Percentiles rank a stretch among this genome's conserved stretches.
Evolutionary conservation across 768 basidiomycete species (phyloP).

Genomic region (Termitomyces heimii): DNA sequence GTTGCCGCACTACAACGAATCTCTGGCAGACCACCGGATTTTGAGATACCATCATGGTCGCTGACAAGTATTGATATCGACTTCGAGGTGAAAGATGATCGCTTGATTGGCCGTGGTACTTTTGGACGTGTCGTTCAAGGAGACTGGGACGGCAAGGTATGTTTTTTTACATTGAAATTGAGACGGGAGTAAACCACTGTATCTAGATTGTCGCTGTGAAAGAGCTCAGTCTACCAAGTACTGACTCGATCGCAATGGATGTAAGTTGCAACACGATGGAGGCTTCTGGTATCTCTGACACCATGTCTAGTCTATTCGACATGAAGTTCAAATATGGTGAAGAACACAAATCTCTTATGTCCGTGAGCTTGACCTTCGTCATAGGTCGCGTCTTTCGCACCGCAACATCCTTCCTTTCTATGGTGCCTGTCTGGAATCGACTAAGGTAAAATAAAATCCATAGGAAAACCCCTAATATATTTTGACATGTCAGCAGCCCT

Average conservation of each 20-base stretch:
- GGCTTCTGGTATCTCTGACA: neutral
- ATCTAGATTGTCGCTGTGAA: slow-evolving; percentile 23
- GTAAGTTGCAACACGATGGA: neutral
- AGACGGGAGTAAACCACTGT: neutral
- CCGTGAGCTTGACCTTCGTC: neutral
- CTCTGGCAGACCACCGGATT: slow-evolving; percentile 9
- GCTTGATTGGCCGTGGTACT: slow-evolving; percentile 19
- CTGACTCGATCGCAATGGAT: slow-evolving; percentile 1
- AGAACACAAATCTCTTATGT: neutral
- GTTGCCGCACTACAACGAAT: slow-evolving; percentile 8
- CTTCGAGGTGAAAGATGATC: slow-evolving; percentile 13
- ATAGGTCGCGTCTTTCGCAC: slow-evolving; percentile 36
- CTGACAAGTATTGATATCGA: slow-evolving; percentile 21
- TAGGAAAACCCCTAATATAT: too few relatives aligned
- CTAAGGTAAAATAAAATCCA: slow-evolving; percentile 21
- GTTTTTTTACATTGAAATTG: neutral
- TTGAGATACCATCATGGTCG: slow-evolving; percentile 17
- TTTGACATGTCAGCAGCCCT: slow-evolving; percentile 1
- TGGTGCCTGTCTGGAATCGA: slow-evolving; percentile 36
- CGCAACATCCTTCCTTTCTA: slow-evolving; percentile 41
- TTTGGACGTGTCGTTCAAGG: slow-evolving; percentile 23
- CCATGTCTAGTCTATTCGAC: slow-evolving; percentile 28
- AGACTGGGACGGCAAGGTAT: slow-evolving; percentile 20
- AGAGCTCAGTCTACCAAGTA: slow-evolving; percentile 17
- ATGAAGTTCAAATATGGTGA: slow-evolving; percentile 38